Evolutionary conservation across 2,329 filamentous ascomycete genomes (phyloP).

Genomic region (Clonostachys chloroleuca): DNA sequence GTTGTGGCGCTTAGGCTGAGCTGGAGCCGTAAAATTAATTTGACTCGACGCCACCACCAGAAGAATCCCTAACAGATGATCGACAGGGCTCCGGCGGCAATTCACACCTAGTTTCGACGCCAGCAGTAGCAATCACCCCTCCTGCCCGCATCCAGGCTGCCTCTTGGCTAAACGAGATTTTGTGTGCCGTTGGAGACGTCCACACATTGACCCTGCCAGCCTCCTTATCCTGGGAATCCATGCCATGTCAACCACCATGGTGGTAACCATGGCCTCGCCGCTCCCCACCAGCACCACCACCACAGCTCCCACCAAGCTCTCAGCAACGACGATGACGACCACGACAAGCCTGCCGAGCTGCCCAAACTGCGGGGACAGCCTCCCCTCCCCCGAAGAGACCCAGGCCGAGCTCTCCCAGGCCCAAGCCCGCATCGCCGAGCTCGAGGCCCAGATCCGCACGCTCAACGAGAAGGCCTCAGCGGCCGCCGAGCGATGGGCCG

Average conservation of each 20-base stretch:
- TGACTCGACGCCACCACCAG: too few relatives aligned
- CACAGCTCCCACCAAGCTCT: conserved; percentile 10
- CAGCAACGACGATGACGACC: conserved; percentile 1
- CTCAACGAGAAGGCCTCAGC: conserved; percentile 69
- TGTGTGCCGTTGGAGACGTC: too few relatives aligned
- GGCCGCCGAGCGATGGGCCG: conserved; percentile 61
- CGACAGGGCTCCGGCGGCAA: too few relatives aligned
- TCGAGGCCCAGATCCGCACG: conserved; percentile 66
- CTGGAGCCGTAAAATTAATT: too few relatives aligned
- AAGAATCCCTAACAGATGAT: too few relatives aligned
- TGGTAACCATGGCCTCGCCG: conserved; percentile 27
- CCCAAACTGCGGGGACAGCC: conserved; percentile 39
- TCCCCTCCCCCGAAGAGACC: conserved; percentile 26
- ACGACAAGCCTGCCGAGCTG: conserved; percentile 32
- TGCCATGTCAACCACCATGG: conserved; percentile 16
- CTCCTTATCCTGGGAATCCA: conserved; percentile 8
- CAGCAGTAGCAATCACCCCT: too few relatives aligned
- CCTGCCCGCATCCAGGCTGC: too few relatives aligned
- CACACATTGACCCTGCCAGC: too few relatives aligned
- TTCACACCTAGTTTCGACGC: too few relatives aligned
- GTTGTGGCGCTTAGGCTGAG: too few relatives aligned
- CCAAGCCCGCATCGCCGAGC: conserved; percentile 59
- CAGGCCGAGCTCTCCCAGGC: conserved; percentile 43
- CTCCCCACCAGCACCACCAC: conserved; percentile 12
- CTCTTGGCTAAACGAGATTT: too few relatives aligned